Evolutionary conservation across 1,284 basidiomycete genomes (phyloP).

Genomic region (Blastosporella zonata): DNA sequence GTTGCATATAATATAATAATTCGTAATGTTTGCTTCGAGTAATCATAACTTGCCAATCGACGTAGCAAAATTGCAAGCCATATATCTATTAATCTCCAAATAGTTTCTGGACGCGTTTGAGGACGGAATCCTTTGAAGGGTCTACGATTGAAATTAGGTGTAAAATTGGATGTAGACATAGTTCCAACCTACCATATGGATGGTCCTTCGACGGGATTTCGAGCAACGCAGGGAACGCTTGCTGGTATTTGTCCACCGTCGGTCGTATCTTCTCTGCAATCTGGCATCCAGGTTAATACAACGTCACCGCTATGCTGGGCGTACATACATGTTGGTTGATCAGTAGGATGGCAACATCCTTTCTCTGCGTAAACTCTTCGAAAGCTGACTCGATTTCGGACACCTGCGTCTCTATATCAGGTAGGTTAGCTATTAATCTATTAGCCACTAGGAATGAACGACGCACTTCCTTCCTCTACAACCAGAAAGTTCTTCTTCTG

Average conservation of each 20-base stretch:
- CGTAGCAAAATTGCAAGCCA: not conserved
- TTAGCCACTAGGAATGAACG: not conserved
- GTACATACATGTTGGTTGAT: conserved; percentile 92
- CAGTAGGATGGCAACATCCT: conserved; percentile 91
- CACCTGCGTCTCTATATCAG: conserved; percentile 75
- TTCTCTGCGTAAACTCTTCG: conserved; percentile 88
- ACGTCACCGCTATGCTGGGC: not conserved
- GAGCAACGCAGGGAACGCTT: conserved; percentile 94
- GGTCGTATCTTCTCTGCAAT: conserved; percentile 96
- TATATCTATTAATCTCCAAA: conserved; percentile 70
- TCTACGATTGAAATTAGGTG: conserved; percentile 48
- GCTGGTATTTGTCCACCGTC: conserved; percentile 91
- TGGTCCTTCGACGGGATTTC: conserved; percentile 98
- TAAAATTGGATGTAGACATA: not conserved
- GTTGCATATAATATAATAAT: not conserved
- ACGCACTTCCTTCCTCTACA: conserved; percentile 75
- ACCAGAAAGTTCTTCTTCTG: conserved; percentile 96
- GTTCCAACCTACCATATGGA: conserved; percentile 68
- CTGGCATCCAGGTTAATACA: conserved; percentile 38
- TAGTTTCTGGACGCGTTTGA: conserved; percentile 97
- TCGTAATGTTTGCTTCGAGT: not conserved
- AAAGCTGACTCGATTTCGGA: conserved; percentile 88
- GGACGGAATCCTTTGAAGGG: conserved; percentile 93
- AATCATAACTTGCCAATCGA: not conserved
- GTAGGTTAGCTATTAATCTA: not conserved